Evolutionary conservation across 2,329 filamentous ascomycete species (phyloP).

Genomic region (Fusarium veterinarium): DNA sequence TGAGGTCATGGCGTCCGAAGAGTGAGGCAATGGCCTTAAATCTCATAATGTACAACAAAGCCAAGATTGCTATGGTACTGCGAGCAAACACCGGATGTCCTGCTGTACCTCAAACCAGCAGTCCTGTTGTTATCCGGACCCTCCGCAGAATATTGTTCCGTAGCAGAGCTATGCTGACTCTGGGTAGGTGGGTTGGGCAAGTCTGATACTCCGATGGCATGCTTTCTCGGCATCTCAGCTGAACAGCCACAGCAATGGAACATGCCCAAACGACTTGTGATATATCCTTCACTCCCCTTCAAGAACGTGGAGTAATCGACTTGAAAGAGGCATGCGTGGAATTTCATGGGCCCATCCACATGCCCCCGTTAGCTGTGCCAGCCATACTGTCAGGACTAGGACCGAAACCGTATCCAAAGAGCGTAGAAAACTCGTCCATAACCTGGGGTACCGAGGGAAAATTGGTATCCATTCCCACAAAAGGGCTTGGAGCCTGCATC

Average conservation of each 20-base stretch:
- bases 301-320: not conserved
- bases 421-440: slow-evolving; percentile 52
- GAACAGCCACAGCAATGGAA: not conserved
- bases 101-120: not conserved
- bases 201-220: not conserved
- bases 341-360: slow-evolving; percentile 47
- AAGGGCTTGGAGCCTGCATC: slow-evolving; percentile 48
- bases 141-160: not conserved
- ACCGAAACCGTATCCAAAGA: slow-evolving; percentile 49
- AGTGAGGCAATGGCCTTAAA: not conserved
- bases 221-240: slow-evolving; percentile 4
- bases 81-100: not conserved
- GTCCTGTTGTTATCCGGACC: not conserved
- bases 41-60: not conserved
- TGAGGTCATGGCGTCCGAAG: not conserved
- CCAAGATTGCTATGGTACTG: not conserved
- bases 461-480: slow-evolving; percentile 52
- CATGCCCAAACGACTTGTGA: not conserved
- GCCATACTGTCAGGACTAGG: slow-evolving; percentile 47
- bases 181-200: not conserved
- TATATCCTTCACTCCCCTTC: slow-evolving; percentile 15
- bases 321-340: not conserved
- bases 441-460: slow-evolving; percentile 54
- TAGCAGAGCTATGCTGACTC: not conserved
- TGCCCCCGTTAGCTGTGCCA: slow-evolving; percentile 39